Percentiles rank a stretch among this genome's conserved stretches.
These are phyloP conservation scores for Cryptococcus sp. DNA, from an alignment of 1,284 basidiomycete genomes.

Conservation along the genomic window DNA sequence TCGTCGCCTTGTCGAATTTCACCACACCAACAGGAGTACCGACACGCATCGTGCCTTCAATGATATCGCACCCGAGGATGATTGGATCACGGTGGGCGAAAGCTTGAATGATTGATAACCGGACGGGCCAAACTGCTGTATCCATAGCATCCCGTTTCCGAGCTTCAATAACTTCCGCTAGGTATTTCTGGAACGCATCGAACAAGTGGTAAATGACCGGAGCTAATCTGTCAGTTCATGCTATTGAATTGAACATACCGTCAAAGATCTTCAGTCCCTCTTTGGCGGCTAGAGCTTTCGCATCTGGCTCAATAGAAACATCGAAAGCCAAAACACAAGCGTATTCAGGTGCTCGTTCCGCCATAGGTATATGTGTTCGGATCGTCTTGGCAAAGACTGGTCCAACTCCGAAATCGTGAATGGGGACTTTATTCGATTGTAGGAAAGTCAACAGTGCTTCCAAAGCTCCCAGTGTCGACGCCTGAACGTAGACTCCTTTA, in stretches of 20 bases:
- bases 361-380: conserved; percentile 88
- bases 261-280: conserved; percentile 92
- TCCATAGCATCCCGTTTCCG: conserved; percentile 88
- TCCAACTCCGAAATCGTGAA: conserved; percentile 96
- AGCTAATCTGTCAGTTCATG: conserved; percentile 15
- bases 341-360: conserved; percentile 93
- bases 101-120: conserved; percentile 83
- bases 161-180: conserved; percentile 86
- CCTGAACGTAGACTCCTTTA: conserved; percentile 94
- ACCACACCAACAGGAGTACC: conserved; percentile 96
- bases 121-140: conserved; percentile 94
- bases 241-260: conserved; percentile 53
- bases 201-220: conserved; percentile 97
- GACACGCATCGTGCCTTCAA: conserved; percentile 86
- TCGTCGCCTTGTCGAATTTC: conserved; percentile 70
- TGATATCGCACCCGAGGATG: conserved; percentile 93
- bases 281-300: conserved; percentile 85
- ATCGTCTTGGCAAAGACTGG: conserved; percentile 96
- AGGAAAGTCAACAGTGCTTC: conserved; percentile 97
- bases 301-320: conserved; percentile 81
- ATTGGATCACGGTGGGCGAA: conserved; percentile 98
- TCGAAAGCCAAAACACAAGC: conserved; percentile 97
- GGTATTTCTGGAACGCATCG: conserved; percentile 96
- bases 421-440: conserved; percentile 91
- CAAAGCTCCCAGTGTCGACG: conserved; percentile 93